phyloP scores from a whole-genome alignment of 2,329 filamentous ascomycete genomes.

The Fusarium poae region DNA sequence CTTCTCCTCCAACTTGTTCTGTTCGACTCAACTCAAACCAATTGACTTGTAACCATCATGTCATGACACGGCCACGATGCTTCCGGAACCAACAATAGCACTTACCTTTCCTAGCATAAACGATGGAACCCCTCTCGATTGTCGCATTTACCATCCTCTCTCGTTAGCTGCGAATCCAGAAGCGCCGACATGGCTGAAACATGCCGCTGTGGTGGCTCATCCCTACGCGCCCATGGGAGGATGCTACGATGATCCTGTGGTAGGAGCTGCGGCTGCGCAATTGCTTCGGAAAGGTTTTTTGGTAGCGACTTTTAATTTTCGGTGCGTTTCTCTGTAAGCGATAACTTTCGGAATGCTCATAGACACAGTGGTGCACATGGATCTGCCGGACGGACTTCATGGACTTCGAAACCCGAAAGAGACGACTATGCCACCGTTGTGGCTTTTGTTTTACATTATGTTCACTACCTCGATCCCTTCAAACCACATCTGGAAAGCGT shows the following conservation, averaged over 20 bases:
- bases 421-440: conserved; percentile 86
- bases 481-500: conserved; percentile 24
- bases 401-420: conserved; percentile 85
- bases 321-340: conserved; percentile 63
- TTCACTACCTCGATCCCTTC: conserved; percentile 68
- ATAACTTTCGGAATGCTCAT: conserved; percentile 23
- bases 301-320: conserved; percentile 92
- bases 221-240: conserved; percentile 92
- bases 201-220: conserved; percentile 80
- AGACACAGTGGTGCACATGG: conserved; percentile 76
- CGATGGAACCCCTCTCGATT: conserved; percentile 81
- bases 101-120: conserved; percentile 88
- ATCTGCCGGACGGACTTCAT: conserved; percentile 84
- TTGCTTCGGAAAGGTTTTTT: conserved; percentile 79
- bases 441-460: conserved; percentile 83
- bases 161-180: conserved; percentile 55
- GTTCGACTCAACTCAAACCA: conserved; percentile 2
- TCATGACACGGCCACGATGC: conserved; percentile 56
- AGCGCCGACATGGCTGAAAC: conserved; percentile 59
- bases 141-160: conserved; percentile 82
- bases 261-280: conserved; percentile 73
- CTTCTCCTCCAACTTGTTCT: conserved; percentile 1
- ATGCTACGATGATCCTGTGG: conserved; percentile 83
- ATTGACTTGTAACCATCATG: conserved; percentile 28
- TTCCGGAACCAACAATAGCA: conserved; percentile 69